Evolutionary conservation across 2,329 filamentous ascomycete genomes (phyloP).

Genomic region (Beauveria medogensis): DNA sequence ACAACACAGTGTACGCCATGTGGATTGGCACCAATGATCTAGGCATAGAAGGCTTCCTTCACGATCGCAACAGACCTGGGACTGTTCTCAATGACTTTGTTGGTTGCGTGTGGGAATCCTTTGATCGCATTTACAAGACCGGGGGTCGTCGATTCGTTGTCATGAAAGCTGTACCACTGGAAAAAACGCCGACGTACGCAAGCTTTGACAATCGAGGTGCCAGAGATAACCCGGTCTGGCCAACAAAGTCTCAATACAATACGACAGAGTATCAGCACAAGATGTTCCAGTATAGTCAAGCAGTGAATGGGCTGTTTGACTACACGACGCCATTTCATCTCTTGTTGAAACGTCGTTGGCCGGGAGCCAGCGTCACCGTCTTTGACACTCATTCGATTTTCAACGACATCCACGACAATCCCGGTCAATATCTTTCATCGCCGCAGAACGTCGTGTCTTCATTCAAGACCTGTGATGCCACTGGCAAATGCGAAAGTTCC

Average conservation of each 20-base stretch:
- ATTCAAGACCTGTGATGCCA: constrained; percentile 43
- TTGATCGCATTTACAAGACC: constrained; percentile 55
- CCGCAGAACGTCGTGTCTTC: constrained; percentile 55
- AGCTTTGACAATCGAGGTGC: constrained; percentile 28
- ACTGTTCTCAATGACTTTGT: constrained; percentile 58
- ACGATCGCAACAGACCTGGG: constrained; percentile 50
- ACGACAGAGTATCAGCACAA: constrained; percentile 37
- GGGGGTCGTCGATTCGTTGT: constrained; percentile 66
- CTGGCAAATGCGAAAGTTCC: constrained; percentile 29
- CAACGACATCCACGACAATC: constrained; percentile 55
- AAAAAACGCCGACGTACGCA: constrained; percentile 59
- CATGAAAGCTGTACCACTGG: constrained; percentile 59
- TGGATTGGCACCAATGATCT: constrained; percentile 82
- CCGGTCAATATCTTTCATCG: constrained; percentile 51
- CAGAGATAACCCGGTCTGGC: constrained; percentile 37
- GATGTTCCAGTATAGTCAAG: constrained; percentile 38
- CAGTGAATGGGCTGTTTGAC: constrained; percentile 40
- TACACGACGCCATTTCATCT: constrained; percentile 42
- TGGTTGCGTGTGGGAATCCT: constrained; percentile 54
- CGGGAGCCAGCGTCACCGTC: constrained; percentile 52
- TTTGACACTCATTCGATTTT: constrained; percentile 61
- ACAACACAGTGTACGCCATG: constrained; percentile 63
- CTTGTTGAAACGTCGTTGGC: constrained; percentile 38
- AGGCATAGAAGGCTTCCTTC: constrained; percentile 56
- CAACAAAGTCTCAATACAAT: constrained; percentile 37